These are phyloP conservation scores for Ophiostoma fasciatum DNA, from an alignment of 2,329 filamentous ascomycete species.

Conservation along the genomic window DNA sequence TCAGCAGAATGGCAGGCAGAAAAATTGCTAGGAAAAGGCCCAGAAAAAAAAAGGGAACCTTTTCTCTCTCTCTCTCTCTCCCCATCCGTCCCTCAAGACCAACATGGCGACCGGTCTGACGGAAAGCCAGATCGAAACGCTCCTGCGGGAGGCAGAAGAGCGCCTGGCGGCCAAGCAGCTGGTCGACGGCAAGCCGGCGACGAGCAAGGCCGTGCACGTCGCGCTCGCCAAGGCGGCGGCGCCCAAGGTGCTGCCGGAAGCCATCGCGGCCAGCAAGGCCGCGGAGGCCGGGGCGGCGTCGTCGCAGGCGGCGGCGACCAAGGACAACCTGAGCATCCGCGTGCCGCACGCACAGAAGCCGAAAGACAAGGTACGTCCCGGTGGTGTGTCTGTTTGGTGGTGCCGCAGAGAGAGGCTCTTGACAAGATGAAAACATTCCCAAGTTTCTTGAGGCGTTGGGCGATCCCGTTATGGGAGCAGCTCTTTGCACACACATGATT, in stretches of 20 bases:
- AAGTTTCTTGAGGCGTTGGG: slow-evolving; percentile 57
- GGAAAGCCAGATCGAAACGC: slow-evolving; percentile 22
- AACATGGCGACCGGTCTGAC: slow-evolving; percentile 18
- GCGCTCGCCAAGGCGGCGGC: slow-evolving; percentile 3
- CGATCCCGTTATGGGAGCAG: slow-evolving; percentile 67
- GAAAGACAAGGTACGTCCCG: slow-evolving; percentile 22
- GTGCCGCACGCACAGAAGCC: slow-evolving; percentile 15
- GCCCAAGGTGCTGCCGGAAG: too few species aligned
- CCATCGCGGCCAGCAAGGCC: slow-evolving; percentile 8
- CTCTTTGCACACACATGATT: slow-evolving; percentile 47
- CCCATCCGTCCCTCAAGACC: slow-evolving; percentile 3
- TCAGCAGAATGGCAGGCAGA: too few species aligned
- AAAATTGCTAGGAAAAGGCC: background rate
- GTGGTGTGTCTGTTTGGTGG: background rate
- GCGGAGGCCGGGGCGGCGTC: slow-evolving; percentile 5
- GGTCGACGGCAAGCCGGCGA: too few species aligned
- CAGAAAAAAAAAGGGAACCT: background rate
- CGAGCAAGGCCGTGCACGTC: slow-evolving; percentile 1
- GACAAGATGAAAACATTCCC: slow-evolving; percentile 61
- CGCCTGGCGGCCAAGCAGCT: slow-evolving; percentile 18
- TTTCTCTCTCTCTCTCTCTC: background rate
- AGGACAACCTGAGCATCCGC: slow-evolving; percentile 17
- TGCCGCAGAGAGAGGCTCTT: slow-evolving; percentile 19
- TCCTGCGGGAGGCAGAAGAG: slow-evolving; percentile 25
- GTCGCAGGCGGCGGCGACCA: slow-evolving; percentile 8